Evolutionary conservation across 1,139 yeast species (phyloP).

Genomic region (Hemisphaericaspora xylofermentans): DNA sequence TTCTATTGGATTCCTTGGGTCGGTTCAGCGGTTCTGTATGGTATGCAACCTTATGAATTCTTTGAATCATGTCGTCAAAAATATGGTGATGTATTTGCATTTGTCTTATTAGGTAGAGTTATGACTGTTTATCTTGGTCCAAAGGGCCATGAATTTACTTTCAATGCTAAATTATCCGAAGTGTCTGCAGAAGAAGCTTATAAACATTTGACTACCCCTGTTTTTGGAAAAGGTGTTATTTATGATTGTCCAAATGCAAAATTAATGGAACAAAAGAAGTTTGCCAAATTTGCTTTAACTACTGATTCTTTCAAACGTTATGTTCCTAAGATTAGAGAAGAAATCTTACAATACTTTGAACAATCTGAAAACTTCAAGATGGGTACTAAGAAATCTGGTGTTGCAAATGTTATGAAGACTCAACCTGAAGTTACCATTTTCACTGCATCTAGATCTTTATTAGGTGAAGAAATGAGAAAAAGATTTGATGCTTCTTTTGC

Average conservation of each 20-base stretch:
- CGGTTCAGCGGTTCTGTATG: conserved; percentile 86
- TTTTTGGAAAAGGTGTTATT: conserved; percentile 94
- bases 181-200: conserved; percentile 97
- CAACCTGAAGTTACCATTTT: conserved; percentile 96
- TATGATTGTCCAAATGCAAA: conserved; percentile 94
- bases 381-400: conserved; percentile 44
- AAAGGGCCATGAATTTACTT: conserved; percentile 94
- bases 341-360: conserved; percentile 64
- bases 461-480: conserved; percentile 89
- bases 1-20: conserved; percentile 95
- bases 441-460: conserved; percentile 88
- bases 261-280: conserved; percentile 97
- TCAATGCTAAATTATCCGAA: conserved; percentile 85
- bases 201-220: conserved; percentile 93
- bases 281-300: conserved; percentile 86
- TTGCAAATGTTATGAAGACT: conserved; percentile 70
- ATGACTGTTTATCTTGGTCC: conserved; percentile 98
- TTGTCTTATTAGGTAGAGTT: conserved; percentile 80
- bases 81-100: conserved; percentile 91
- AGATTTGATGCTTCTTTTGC: conserved; percentile 85
- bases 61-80: conserved; percentile 74
- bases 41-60: conserved; percentile 90
- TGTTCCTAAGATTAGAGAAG: conserved; percentile 86
- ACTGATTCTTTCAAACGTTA: conserved; percentile 79
- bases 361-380: conserved; percentile 46